A percentile compares a stretch with the other conserved stretches of the same genome.
These are phyloP conservation scores for Hypoxylon perforatum DNA, from an alignment of 495 filamentous ascomycete species.

Conservation along the genomic window DNA sequence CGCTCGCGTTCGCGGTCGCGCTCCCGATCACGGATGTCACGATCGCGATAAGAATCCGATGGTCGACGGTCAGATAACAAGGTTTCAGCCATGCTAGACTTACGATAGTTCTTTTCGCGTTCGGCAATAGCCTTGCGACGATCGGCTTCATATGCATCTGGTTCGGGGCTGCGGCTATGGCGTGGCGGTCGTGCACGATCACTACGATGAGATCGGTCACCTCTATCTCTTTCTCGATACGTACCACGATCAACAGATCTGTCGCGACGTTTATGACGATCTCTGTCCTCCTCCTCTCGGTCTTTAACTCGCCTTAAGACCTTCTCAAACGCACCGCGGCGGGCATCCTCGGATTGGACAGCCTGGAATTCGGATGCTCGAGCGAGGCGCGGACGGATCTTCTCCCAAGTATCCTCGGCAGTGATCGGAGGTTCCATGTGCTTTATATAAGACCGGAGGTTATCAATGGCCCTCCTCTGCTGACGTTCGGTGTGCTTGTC, in stretches of 20 bases:
- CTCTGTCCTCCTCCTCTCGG: constrained; percentile 89
- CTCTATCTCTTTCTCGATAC: constrained; percentile 68
- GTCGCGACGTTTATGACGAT: constrained; percentile 73
- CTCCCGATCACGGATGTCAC: constrained; percentile 62
- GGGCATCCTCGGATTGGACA: constrained; percentile 82
- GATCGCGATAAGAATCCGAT: constrained; percentile 59
- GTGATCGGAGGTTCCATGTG: constrained; percentile 88
- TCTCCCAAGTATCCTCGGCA: constrained; percentile 83
- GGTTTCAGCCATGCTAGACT: constrained; percentile 73
- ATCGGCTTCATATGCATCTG: constrained; percentile 88
- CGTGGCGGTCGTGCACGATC: constrained; percentile 62
- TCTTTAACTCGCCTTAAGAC: constrained; percentile 88
- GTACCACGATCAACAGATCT: constrained; percentile 70
- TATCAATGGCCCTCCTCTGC: constrained; percentile 85
- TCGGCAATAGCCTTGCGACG: constrained; percentile 86
- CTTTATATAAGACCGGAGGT: constrained; percentile 87
- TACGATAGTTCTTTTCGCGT: constrained; percentile 87
- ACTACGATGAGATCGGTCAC: constrained; percentile 71
- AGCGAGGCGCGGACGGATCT: constrained; percentile 79
- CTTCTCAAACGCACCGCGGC: constrained; percentile 90
- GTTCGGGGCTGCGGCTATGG: constrained; percentile 80
- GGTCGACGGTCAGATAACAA: constrained; percentile 64
- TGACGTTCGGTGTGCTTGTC: constrained; percentile 87
- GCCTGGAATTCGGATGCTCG: constrained; percentile 84
- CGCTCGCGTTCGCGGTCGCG: constrained; percentile 56